Conservation (phyloP, 164 flowering plant species). For the Euptelea pleiosperma region DNA sequence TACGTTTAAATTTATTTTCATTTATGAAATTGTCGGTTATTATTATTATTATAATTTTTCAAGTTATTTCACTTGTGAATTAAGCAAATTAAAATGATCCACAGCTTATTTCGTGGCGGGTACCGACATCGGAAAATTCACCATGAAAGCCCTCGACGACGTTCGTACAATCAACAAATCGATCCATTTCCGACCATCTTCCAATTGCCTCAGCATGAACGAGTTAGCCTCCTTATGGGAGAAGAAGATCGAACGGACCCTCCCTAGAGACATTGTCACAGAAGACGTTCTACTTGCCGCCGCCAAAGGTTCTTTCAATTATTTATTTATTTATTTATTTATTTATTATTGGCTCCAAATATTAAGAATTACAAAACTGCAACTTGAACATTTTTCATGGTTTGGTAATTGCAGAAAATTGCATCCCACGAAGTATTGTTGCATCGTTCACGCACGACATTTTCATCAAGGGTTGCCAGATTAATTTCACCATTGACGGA, state of each 20-base stretch:
- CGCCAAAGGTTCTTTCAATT: constrained; percentile 38
- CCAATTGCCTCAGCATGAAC: constrained; percentile 47
- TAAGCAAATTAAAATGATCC: too few relatives aligned
- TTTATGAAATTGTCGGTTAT: too few relatives aligned
- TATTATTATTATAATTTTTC: too few relatives aligned
- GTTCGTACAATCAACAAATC: constrained; percentile 43
- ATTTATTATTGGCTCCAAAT: neutral
- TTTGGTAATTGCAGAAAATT: constrained; percentile 49
- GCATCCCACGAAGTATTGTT: constrained; percentile 56
- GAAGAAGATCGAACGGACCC: constrained; percentile 41
- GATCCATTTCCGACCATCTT: constrained; percentile 55
- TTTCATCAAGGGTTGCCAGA: constrained; percentile 55
- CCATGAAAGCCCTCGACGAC: constrained; percentile 44
- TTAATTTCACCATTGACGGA: constrained; percentile 33
- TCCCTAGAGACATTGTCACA: constrained; percentile 47
- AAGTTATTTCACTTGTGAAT: too few relatives aligned
- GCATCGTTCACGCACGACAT: constrained; percentile 60
- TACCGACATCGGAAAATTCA: constrained; percentile 66
- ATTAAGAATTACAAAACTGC: neutral
- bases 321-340: neutral
- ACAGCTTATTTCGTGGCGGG: constrained; percentile 77
- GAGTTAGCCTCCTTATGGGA: constrained; percentile 66
- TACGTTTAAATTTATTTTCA: neutral
- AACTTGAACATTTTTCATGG: too few relatives aligned
- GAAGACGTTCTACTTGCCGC: constrained; percentile 42